Conservation (phyloP, 345 rosid species). For the Capsella bursapastoris region DNA sequence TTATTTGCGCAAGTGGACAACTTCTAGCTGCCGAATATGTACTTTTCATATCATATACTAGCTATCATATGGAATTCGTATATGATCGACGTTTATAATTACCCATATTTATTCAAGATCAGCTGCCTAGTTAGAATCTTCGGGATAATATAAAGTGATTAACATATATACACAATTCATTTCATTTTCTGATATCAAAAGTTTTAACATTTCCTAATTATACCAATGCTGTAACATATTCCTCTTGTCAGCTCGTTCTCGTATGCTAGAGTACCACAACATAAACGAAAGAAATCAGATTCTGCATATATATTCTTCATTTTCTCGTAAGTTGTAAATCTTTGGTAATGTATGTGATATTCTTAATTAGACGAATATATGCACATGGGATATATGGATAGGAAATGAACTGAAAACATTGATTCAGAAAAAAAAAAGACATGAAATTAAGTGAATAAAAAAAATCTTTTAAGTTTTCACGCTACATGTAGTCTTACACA, state of each 20-base stretch:
- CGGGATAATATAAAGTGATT: not conserved
- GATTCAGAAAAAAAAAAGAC: not conserved
- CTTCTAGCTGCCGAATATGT: not conserved
- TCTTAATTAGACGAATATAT: constrained; percentile 31
- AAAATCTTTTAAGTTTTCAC: not conserved
- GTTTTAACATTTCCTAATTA: not conserved
- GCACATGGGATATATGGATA: constrained; percentile 24
- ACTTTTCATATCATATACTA: not conserved
- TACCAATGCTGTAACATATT: not conserved
- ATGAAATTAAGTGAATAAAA: not conserved
- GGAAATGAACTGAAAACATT: not conserved
- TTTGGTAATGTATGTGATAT: constrained; percentile 6
- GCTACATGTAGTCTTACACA: not conserved
- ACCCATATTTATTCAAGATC: not conserved
- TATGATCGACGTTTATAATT: not conserved
- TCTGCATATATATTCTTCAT: not conserved
- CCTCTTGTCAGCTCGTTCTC: constrained; percentile 12
- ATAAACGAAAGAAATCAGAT: constrained; percentile 31
- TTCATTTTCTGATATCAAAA: not conserved
- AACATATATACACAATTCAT: not conserved
- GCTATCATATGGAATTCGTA: not conserved
- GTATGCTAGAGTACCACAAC: constrained; percentile 8
- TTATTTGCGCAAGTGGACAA: constrained; percentile 17
- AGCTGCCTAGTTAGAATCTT: not conserved
- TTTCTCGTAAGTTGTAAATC: not conserved